These are phyloP conservation scores for Aspergillus heteromorphus DNA, from an alignment of 495 filamentous ascomycete genomes.

Conservation along the genomic window DNA sequence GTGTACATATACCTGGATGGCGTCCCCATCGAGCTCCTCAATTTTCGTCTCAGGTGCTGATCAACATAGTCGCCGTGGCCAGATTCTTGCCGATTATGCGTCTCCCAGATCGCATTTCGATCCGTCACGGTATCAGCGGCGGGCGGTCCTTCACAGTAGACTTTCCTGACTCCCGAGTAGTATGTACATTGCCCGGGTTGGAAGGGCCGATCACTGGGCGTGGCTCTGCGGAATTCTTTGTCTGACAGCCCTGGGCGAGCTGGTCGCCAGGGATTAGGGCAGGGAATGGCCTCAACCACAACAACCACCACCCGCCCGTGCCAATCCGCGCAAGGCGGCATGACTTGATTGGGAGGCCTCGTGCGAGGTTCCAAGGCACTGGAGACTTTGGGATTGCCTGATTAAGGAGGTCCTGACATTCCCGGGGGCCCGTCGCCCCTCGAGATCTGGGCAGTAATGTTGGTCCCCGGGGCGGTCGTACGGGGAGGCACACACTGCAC, in stretches of 20 bases:
- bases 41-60: not conserved
- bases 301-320: not conserved
- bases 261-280: not conserved
- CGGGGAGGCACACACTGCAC: not conserved
- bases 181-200: no score
- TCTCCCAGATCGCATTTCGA: not conserved
- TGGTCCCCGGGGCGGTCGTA: not conserved
- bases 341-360: not conserved
- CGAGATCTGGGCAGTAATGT: slow-evolving; percentile 8
- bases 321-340: no score
- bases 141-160: not conserved
- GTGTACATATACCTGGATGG: slow-evolving; percentile 4
- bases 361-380: not conserved
- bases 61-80: slow-evolving; percentile 14
- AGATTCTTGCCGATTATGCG: not conserved
- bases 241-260: not conserved
- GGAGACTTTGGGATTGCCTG: not conserved
- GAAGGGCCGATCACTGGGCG: not conserved
- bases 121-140: not conserved
- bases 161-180: no score
- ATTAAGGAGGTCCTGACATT: not conserved
- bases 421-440: not conserved
- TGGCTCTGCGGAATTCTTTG: not conserved
- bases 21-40: not conserved
- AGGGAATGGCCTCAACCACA: not conserved